Evolutionary conservation across 2,329 filamentous ascomycete species (phyloP).

Genomic region (Phialophora chinensis): DNA sequence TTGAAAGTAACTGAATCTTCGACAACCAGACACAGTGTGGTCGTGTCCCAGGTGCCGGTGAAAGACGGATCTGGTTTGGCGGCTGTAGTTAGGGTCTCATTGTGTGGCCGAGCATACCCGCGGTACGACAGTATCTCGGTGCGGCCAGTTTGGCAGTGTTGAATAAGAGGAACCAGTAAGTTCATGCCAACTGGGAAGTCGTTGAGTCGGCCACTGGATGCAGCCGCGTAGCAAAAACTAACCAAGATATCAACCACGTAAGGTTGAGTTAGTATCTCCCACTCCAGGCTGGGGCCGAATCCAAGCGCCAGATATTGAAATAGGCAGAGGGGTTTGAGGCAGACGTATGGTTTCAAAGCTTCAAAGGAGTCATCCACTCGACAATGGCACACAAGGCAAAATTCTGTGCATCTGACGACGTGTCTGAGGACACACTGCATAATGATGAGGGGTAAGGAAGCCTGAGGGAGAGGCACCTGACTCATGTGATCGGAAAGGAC

Average conservation of each 20-base stretch:
- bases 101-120: neutral
- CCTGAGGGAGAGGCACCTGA: constrained; percentile 38
- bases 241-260: constrained; percentile 83
- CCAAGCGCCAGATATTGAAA: constrained; percentile 89
- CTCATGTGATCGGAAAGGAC: constrained; percentile 60
- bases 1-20: neutral
- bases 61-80: neutral
- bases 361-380: constrained; percentile 67
- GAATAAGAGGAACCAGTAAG: constrained; percentile 56
- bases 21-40: neutral
- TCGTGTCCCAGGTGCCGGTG: constrained; percentile 10
- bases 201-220: constrained; percentile 50
- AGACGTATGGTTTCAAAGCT: constrained; percentile 69
- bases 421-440: constrained; percentile 81
- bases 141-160: neutral
- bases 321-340: constrained; percentile 74
- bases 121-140: neutral
- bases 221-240: constrained; percentile 76
- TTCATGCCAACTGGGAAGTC: constrained; percentile 65
- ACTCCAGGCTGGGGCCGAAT: constrained; percentile 82
- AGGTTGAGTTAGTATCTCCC: constrained; percentile 79
- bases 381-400: constrained; percentile 83
- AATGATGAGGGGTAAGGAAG: constrained; percentile 63
- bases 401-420: constrained; percentile 80
- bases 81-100: neutral